A percentile compares a stretch with the other conserved stretches of the same genome.
These are phyloP conservation scores for Cyberlindnera samutprakarnensis DNA, from an alignment of 805 yeast species.

Conservation along the genomic window DNA sequence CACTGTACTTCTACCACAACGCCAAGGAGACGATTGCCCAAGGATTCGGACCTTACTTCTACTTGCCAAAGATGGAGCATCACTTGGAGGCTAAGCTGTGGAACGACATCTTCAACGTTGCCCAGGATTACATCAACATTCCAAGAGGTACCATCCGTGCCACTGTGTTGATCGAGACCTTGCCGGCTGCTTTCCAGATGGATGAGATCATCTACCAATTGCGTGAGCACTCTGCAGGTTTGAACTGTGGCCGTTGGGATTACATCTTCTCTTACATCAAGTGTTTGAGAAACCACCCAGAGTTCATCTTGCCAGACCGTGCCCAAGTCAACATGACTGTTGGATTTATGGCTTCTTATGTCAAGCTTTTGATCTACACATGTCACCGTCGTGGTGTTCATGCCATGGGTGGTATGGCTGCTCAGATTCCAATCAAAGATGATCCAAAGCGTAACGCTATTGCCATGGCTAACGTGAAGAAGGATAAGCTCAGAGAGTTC, in stretches of 20 bases:
- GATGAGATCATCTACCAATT: constrained; percentile 76
- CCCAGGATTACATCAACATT: constrained; percentile 64
- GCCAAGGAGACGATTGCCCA: constrained; percentile 52
- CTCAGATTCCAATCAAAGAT: constrained; percentile 73
- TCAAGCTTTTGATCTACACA: constrained; percentile 60
- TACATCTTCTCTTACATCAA: constrained; percentile 78
- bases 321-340: constrained; percentile 74
- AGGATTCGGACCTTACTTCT: constrained; percentile 77
- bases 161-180: constrained; percentile 74
- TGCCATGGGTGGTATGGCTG: constrained; percentile 91
- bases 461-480: constrained; percentile 67
- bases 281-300: constrained; percentile 60
- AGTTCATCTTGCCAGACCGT: constrained; percentile 70
- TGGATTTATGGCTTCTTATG: constrained; percentile 76
- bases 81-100: constrained; percentile 76
- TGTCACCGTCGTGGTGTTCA: constrained; percentile 77
- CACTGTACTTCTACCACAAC: constrained; percentile 69
- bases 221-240: constrained; percentile 70
- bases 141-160: constrained; percentile 77
- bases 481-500: constrained; percentile 72
- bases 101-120: constrained; percentile 71
- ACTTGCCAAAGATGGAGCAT: constrained; percentile 82
- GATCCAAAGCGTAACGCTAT: constrained; percentile 54
- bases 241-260: constrained; percentile 89
- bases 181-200: constrained; percentile 83